phyloP scores from a whole-genome alignment of 139 green algal genomes.

The Nannochloris sp. region DNA sequence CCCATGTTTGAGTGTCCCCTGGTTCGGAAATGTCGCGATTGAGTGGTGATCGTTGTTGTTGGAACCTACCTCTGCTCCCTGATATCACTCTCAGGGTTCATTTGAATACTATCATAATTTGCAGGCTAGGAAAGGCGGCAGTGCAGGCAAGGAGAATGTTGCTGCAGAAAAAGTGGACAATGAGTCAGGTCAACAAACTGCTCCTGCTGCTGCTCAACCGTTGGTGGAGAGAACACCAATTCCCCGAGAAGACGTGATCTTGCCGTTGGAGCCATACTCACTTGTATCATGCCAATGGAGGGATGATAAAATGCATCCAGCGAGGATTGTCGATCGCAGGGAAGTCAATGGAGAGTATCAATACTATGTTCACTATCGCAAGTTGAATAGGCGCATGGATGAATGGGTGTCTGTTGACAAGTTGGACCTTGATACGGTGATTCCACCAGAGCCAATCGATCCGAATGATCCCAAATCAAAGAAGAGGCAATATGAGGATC shows the following conservation, averaged over 20 bases:
- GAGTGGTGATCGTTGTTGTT: too few species aligned
- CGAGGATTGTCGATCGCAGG: slow-evolving; percentile 81
- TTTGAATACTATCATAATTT: too few species aligned
- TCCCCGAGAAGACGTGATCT: slow-evolving; percentile 37
- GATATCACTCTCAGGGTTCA: too few species aligned
- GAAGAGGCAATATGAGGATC: slow-evolving; percentile 56
- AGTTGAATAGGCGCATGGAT: slow-evolving; percentile 92
- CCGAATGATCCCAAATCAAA: slow-evolving; percentile 19
- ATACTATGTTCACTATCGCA: slow-evolving; percentile 97
- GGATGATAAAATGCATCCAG: slow-evolving; percentile 65
- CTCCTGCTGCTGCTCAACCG: not conserved
- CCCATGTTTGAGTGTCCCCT: too few species aligned
- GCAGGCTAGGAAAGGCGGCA: not conserved
- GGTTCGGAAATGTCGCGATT: too few species aligned
- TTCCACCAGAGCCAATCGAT: slow-evolving; percentile 22
- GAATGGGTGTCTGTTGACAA: slow-evolving; percentile 80
- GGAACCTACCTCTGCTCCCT: too few species aligned
- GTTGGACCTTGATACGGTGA: slow-evolving; percentile 69
- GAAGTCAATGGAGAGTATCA: slow-evolving; percentile 48
- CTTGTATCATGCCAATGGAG: slow-evolving; percentile 67
- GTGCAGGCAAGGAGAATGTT: not conserved
- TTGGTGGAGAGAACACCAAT: not conserved
- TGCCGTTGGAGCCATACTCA: slow-evolving; percentile 77
- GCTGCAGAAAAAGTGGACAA: not conserved
- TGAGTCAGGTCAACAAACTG: not conserved